phyloP scores from a whole-genome alignment of 2,329 filamentous ascomycete genomes.

The Curvularia hawaiiensis region DNA sequence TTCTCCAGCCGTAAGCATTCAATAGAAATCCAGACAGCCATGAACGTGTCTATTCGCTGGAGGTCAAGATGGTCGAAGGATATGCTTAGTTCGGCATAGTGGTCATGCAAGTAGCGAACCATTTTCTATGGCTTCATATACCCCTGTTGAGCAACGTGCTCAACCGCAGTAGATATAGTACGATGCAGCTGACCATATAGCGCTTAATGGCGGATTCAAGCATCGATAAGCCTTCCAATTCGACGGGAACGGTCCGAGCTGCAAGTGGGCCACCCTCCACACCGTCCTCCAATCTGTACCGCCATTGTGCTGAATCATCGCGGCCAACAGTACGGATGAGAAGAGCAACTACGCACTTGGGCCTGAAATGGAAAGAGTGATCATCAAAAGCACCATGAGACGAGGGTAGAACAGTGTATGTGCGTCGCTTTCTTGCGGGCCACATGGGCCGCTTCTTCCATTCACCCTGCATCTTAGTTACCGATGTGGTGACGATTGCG shows the following conservation, averaged over 20 bases:
- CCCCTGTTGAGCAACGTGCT: neutral
- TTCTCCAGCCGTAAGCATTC: neutral
- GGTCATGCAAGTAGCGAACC: neutral
- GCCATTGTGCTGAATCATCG: constrained; percentile 12
- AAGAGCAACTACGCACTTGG: constrained; percentile 9
- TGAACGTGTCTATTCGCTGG: neutral
- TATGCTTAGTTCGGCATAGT: neutral
- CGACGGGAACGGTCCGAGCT: neutral
- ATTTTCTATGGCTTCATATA: neutral
- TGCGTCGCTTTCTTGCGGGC: neutral
- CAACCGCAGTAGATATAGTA: neutral
- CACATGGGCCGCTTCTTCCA: neutral
- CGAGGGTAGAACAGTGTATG: neutral
- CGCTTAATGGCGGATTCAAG: neutral
- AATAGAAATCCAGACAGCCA: neutral
- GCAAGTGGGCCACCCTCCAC: neutral
- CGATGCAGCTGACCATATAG: neutral
- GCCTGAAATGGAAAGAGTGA: neutral
- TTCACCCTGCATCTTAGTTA: neutral
- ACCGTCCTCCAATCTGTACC: constrained; percentile 1
- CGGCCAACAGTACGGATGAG: constrained; percentile 4
- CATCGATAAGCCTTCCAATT: constrained; percentile 1
- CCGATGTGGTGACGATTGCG: neutral
- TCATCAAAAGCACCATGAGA: neutral
- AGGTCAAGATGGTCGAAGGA: neutral